These are phyloP conservation scores for Penicillium desertorum DNA, from an alignment of 495 filamentous ascomycete species.

Conservation along the genomic window DNA sequence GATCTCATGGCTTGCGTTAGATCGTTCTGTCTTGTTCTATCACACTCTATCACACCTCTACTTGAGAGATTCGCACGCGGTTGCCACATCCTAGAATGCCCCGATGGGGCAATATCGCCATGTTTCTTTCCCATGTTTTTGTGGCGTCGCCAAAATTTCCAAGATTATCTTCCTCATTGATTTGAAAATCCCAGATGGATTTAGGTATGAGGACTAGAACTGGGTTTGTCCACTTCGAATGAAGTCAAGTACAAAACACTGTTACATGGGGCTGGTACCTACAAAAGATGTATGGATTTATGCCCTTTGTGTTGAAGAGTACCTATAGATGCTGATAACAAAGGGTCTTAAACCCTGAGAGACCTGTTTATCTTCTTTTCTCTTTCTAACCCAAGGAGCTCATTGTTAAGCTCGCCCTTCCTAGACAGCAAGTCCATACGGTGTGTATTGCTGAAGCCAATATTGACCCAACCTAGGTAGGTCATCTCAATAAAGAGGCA, in stretches of 20 bases:
- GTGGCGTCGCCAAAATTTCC: not conserved
- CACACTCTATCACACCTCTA: constrained; percentile 2
- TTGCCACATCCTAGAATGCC: not conserved
- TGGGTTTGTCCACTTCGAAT: not conserved
- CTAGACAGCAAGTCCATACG: not conserved
- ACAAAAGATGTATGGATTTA: not conserved
- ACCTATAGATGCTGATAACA: not conserved
- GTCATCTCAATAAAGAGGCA: not conserved
- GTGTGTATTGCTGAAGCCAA: not conserved
- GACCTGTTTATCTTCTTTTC: not conserved
- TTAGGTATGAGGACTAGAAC: not conserved
- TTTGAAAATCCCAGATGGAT: not conserved
- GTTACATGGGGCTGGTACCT: not conserved
- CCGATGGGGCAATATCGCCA: not conserved
- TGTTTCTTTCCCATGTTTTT: not conserved
- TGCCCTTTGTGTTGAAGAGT: not conserved
- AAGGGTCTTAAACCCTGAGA: not conserved
- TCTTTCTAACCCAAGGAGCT: not conserved
- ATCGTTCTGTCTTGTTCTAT: not conserved
- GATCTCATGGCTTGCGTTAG: not conserved
- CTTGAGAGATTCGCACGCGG: not conserved
- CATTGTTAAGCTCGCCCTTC: not conserved
- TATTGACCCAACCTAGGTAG: not conserved
- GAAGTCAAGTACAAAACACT: not conserved
- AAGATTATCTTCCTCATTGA: not conserved